Evolutionary conservation across 192 early-diverging fungal species (phyloP), one percentile per base, ranked within the genome.

Genomic region (Haplosporangium gracile): DNA sequence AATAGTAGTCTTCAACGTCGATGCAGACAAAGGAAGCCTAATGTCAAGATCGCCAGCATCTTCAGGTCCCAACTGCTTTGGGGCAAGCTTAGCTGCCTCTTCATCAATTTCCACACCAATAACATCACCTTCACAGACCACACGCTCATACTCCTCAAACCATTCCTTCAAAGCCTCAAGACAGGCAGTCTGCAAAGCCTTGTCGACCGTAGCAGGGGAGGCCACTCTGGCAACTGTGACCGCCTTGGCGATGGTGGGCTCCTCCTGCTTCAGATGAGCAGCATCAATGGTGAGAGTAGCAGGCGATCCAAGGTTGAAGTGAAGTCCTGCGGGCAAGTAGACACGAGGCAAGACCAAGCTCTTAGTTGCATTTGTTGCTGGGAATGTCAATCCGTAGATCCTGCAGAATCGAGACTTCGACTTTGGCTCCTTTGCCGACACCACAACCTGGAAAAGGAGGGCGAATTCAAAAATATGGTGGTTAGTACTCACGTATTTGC

Each of bases 101-200:
- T 92, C 88, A 82, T 96, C 92, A 68, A 96, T 77, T 11, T 87
- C 77, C 38, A 96, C 91, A 20, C 89, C 83, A 39, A 96, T 88
- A 13, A 96, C 72, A 81, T 96, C 95, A 1, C 92, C 94, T 69
- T 94, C 90, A 55, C 89, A 89, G n/a, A 95, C 94, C 34, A 96
- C 86, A 29, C 95, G 79, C 29, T 93, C 90, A 39, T 83, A 83
- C 45, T 81, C 89, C 82, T 93, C 93, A 78, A 96, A 95, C 92
- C 92, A 95, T 13, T 88, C 80, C 80, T 92, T 93, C 5, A 96
- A 60, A 13, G 88, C 89, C 49, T 91, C 89, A 20, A 96, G 60
- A 69, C 91, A 92, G 5, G 91, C 89, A 18, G 87, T 85, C 68
- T 95, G 90, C 16, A 94, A 69, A 18, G 88, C 84, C 80, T 92